Percentiles rank a stretch among this genome's conserved stretches.
Conservation (phyloP, 2,329 filamentous ascomycete species). For the Emmonsiellopsis sp. region DNA sequence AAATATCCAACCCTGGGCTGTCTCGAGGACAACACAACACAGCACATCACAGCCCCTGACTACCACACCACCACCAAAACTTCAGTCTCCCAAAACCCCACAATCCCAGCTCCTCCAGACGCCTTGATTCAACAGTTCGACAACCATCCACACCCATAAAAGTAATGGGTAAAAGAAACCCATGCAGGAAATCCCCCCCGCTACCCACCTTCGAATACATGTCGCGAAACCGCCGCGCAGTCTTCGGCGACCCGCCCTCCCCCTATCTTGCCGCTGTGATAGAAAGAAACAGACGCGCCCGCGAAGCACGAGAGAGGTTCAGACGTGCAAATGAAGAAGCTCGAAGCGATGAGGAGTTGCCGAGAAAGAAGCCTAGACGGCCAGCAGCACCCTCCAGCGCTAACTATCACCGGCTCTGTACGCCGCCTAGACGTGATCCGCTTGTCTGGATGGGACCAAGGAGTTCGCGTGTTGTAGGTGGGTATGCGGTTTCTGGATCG, state of each 20-base stretch:
- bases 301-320: neutral
- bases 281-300: neutral
- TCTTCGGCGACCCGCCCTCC: conserved; percentile 1
- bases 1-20: no score
- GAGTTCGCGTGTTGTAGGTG: neutral
- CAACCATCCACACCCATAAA: neutral
- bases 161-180: neutral
- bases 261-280: neutral
- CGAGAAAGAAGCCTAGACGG: neutral
- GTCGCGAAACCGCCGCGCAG: neutral
- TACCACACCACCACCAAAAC: no score
- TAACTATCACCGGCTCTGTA: neutral
- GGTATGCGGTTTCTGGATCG: neutral
- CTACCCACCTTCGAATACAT: conserved; percentile 1
- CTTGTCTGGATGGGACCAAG: neutral
- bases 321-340: neutral
- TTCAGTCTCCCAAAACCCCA: no score
- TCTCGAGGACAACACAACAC: no score
- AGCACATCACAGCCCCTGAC: no score
- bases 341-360: neutral
- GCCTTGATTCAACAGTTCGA: neutral
- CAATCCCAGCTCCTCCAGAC: no score
- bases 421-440: neutral
- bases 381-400: no score
- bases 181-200: neutral